Evolutionary conservation across 768 basidiomycete genomes (phyloP).

Genomic region (Boletus reticulatus): DNA sequence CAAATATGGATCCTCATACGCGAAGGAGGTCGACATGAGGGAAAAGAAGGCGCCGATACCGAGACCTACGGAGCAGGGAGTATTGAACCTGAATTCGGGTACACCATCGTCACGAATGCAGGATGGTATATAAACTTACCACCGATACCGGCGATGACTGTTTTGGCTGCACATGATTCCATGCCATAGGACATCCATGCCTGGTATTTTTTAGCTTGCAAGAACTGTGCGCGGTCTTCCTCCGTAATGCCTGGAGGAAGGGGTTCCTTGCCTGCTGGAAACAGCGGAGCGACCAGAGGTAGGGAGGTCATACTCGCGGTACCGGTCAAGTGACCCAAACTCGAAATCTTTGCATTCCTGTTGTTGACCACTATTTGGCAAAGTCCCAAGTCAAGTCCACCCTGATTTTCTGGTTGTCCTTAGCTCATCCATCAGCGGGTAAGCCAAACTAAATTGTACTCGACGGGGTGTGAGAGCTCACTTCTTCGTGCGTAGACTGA

Average conservation of each 20-base stretch:
- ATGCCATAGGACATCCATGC: constrained; percentile 64
- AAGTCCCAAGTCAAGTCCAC: no score
- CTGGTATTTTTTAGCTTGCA: constrained; percentile 78
- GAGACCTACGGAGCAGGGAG: constrained; percentile 56
- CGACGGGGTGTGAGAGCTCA: no score
- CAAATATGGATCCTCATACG: constrained; percentile 90
- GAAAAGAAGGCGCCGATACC: constrained; percentile 94
- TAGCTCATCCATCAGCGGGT: no score
- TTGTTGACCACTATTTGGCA: constrained; percentile 21
- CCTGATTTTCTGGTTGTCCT: no score
- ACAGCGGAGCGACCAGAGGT: constrained; percentile 64
- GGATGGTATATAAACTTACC: constrained; percentile 50
- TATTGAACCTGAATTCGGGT: constrained; percentile 4
- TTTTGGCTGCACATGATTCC: constrained; percentile 88
- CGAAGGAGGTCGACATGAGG: constrained; percentile 92
- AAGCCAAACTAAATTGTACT: no score
- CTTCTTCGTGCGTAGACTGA: no score
- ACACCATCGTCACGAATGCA: background rate
- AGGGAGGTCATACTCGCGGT: constrained; percentile 19
- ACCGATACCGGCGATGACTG: constrained; percentile 73
- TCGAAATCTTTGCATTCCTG: constrained; percentile 4
- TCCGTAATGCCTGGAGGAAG: constrained; percentile 81
- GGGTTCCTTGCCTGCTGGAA: constrained; percentile 83
- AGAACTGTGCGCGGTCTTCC: constrained; percentile 66
- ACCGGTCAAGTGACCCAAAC: background rate